phyloP scores from a whole-genome alignment of 208 protist species.

The Naegleria lovaniensis region DNA sequence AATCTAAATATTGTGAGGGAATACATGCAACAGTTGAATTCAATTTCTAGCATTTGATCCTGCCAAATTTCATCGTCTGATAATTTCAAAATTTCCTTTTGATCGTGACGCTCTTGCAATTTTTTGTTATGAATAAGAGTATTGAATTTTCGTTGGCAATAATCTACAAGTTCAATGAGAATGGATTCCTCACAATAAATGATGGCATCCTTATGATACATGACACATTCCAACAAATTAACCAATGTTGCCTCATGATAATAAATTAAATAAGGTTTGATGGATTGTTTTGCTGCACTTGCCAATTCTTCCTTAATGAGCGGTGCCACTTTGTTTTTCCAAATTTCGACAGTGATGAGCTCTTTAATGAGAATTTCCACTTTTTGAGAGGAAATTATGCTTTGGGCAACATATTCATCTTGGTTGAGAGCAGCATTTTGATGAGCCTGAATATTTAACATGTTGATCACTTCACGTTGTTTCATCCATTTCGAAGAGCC shows the following conservation, averaged over 20 bases:
- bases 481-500: constrained; percentile 14
- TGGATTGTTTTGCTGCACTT: not conserved
- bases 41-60: not conserved
- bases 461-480: not conserved
- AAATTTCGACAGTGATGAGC: constrained; percentile 9
- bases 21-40: not conserved
- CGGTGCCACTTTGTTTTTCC: constrained; percentile 9
- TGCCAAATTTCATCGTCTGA: not conserved
- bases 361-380: not conserved
- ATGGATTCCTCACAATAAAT: not conserved
- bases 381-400: not conserved
- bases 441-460: constrained; percentile 17
- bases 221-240: constrained; percentile 18
- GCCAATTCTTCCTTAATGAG: not conserved
- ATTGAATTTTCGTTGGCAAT: constrained; percentile 13
- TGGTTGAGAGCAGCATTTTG: not conserved
- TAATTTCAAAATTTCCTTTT: not conserved
- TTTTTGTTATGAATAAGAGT: not conserved
- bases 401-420: constrained; percentile 20
- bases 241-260: constrained; percentile 1
- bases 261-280: constrained; percentile 8
- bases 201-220: constrained; percentile 12
- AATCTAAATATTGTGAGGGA: not conserved
- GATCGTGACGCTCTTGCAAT: not conserved
- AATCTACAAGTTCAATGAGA: constrained; percentile 6